These are phyloP conservation scores for Epichloe elymi DNA, from an alignment of 2,329 filamentous ascomycete species.

Conservation along the genomic window DNA sequence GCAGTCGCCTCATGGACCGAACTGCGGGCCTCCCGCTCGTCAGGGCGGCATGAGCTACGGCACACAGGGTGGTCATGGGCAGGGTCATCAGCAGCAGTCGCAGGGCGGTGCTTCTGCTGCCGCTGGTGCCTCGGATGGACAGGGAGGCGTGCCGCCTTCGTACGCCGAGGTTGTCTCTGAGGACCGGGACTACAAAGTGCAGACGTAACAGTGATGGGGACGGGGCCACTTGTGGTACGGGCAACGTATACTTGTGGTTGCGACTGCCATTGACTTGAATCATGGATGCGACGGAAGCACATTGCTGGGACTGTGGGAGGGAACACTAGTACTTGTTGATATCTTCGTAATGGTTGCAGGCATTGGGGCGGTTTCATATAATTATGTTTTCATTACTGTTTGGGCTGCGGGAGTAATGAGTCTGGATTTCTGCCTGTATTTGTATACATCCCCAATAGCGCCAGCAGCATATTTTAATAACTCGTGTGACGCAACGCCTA, in stretches of 20 bases:
- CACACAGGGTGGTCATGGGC: conserved; percentile 1
- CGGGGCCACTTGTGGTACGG: not conserved
- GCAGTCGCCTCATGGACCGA: conserved; percentile 28
- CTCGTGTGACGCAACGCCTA: not conserved
- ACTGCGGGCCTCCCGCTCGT: conserved; percentile 20
- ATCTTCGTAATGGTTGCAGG: too few species aligned
- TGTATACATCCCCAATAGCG: not conserved
- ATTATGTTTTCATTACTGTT: not conserved
- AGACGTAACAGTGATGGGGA: conserved; percentile 29
- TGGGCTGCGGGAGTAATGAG: not conserved
- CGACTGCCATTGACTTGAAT: too few species aligned
- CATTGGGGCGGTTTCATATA: too few species aligned
- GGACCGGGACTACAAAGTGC: conserved; percentile 84
- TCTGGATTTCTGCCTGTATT: not conserved
- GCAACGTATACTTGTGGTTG: not conserved
- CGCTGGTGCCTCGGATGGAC: conserved; percentile 26
- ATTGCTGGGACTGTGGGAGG: too few species aligned
- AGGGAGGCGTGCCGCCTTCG: conserved; percentile 53
- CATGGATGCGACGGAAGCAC: not conserved
- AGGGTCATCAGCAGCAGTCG: conserved; percentile 7
- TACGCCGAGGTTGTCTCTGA: conserved; percentile 85
- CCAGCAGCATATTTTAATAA: not conserved
- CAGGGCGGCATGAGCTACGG: conserved; percentile 11
- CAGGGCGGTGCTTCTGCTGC: conserved; percentile 23
- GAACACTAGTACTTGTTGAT: too few species aligned